A percentile compares a stretch with the other conserved stretches of the same genome.
Conservation (phyloP, 306 rosid genomes). For the Ormosia semicastrata region DNA sequence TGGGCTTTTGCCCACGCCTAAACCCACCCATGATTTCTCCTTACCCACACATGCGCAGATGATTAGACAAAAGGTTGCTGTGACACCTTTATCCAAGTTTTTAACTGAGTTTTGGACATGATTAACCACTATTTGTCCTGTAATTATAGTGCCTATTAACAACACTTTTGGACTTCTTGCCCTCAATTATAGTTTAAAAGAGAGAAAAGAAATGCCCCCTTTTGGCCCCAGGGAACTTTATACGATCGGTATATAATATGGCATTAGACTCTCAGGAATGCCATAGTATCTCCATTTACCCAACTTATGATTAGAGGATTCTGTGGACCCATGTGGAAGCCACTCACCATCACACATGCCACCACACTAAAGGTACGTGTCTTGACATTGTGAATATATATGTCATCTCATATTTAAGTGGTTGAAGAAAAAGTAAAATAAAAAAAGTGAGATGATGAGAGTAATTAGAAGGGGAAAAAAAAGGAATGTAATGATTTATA, state of each 20-base stretch:
- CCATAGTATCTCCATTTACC: conserved; percentile 14
- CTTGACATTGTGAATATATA: conserved; percentile 1
- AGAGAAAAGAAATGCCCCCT: background rate
- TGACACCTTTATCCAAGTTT: conserved; percentile 1
- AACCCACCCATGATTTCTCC: conserved; percentile 36
- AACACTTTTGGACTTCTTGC: conserved; percentile 22
- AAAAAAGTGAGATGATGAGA: background rate
- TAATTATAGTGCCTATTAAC: conserved; percentile 19
- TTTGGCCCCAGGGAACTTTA: conserved; percentile 27
- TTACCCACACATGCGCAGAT: conserved; percentile 50
- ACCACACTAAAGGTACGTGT: conserved; percentile 3
- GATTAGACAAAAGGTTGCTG: conserved; percentile 33
- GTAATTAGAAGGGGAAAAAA: background rate
- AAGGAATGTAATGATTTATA: background rate
- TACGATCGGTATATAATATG: background rate
- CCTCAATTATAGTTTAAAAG: conserved; percentile 8
- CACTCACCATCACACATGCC: conserved; percentile 31
- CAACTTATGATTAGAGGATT: conserved; percentile 37
- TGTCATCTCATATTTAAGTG: conserved; percentile 21
- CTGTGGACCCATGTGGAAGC: conserved; percentile 45
- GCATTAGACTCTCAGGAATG: conserved; percentile 17
- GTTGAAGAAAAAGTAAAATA: background rate
- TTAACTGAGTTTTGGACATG: conserved; percentile 10
- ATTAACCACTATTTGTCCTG: conserved; percentile 24
- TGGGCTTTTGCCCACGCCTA: conserved; percentile 55